Evolutionary conservation across 305 asterid genomes (phyloP), one percentile per base, ranked within the genome.

Genomic region (Rubia balearica): DNA sequence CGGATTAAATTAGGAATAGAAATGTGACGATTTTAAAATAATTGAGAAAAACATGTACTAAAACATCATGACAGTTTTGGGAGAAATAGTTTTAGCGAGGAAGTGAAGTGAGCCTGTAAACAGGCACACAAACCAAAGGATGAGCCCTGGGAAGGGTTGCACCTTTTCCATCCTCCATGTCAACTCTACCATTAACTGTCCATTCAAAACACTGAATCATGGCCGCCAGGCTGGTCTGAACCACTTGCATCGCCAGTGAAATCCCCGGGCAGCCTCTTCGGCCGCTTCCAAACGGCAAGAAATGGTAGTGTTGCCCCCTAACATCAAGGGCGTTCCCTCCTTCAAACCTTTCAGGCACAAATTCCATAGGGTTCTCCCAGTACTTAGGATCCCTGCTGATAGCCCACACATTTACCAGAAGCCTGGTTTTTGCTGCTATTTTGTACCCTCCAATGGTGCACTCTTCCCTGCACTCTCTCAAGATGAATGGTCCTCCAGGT

Each of bases 141-240:
- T 80, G 74, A 76, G 83, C 86, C 74, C 73, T 83, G 4, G 86
- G 81, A 67, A 80, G 80, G 3, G 83, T 76, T 14, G 81, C 16
- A 13, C 86, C 84, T 68, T 70, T 73, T 30, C 81, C 83, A 43
- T 83, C 83, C 64, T 80, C 74, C 86, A 80, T 83, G 7, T 83
- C 84, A 12, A 78, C 66, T 22, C 71, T 59, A 27, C 68, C 70
- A 16, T 68, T 66, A 63, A 73, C 78, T 71, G 73, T 81, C 83
- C 85, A 83, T 61, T 78, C 79, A 56, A 83, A 83, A 73, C 87
- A 83, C 75, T 83, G 85, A 62, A 83, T 74, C 80, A 83, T 74
- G 42, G 83, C 76, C 8, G 82, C 87, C 46, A 83, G 74, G 61
- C 61, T 76, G 13, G 80, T 70, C 49, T 81, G 85, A 70, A 83